phyloP scores from a whole-genome alignment of 106 monocot species.

The Dendrobium officinale region DNA sequence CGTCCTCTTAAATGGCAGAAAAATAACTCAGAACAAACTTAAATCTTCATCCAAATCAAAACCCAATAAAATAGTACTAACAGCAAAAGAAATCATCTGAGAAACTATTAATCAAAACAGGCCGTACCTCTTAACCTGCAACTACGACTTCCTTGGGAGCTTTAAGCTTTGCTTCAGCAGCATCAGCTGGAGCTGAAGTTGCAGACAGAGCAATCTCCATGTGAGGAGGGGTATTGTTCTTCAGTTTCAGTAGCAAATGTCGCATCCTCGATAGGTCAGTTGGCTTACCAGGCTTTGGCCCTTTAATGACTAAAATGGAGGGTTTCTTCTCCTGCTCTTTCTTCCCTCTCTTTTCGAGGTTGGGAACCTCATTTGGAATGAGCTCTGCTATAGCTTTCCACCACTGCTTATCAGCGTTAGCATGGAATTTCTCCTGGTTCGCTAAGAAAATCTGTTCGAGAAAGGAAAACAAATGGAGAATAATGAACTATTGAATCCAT shows the following conservation, averaged over 20 bases:
- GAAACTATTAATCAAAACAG: too few relatives aligned
- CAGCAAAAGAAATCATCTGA: too few relatives aligned
- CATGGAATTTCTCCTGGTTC: conserved; percentile 66
- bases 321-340: conserved; percentile 62
- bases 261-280: conserved; percentile 79
- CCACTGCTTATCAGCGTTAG: conserved; percentile 56
- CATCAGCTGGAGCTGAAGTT: conserved; percentile 20
- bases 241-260: conserved; percentile 58
- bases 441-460: conserved; percentile 36
- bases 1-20: too few relatives aligned
- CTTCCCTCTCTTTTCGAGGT: conserved; percentile 59
- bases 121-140: conserved; percentile 3
- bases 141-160: neutral
- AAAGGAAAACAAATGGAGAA: neutral
- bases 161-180: conserved; percentile 10
- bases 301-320: conserved; percentile 44
- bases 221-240: conserved; percentile 58
- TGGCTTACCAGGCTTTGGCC: conserved; percentile 81
- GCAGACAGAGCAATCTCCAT: conserved; percentile 43
- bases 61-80: too few relatives aligned
- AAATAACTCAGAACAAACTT: too few relatives aligned
- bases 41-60: too few relatives aligned
- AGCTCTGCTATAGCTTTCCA: conserved; percentile 79
- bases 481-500: too few relatives aligned
- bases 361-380: conserved; percentile 62